phyloP scores from a whole-genome alignment of 768 basidiomycete genomes.

The Leucogyrophana mollusca region DNA sequence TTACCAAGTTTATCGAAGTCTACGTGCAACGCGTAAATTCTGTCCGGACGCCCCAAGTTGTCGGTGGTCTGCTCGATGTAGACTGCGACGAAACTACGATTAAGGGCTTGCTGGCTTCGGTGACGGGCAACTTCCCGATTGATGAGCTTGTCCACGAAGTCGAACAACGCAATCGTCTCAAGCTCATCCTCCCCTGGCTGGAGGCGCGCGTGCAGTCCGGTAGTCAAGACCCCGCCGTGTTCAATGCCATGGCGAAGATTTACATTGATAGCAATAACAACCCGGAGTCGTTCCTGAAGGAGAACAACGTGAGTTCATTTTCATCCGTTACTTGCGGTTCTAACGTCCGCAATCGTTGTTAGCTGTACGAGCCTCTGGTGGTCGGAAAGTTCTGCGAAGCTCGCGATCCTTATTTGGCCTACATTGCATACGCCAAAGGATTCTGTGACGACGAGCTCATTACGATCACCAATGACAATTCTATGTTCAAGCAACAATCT shows the following conservation, averaged over 20 bases:
- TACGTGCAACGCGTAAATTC: slow-evolving; percentile 99
- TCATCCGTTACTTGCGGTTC: not conserved
- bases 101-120: slow-evolving; percentile 90
- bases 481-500: slow-evolving; percentile 99
- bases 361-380: slow-evolving; percentile 95
- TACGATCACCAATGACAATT: slow-evolving; percentile 95
- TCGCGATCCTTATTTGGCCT: slow-evolving; percentile 96
- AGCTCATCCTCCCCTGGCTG: slow-evolving; percentile 96
- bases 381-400: slow-evolving; percentile 99
- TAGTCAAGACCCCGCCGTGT: slow-evolving; percentile 89
- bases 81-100: slow-evolving; percentile 97
- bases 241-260: slow-evolving; percentile 98
- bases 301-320: slow-evolving; percentile 74
- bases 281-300: slow-evolving; percentile 96
- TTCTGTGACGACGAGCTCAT: slow-evolving; percentile 99
- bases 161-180: slow-evolving; percentile 92
- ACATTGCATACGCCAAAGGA: slow-evolving; percentile 98
- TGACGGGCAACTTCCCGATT: slow-evolving; percentile 96
- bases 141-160: slow-evolving; percentile 98
- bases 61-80: slow-evolving; percentile 95
- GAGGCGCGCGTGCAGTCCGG: slow-evolving; percentile 93
- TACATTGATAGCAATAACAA: slow-evolving; percentile 99
- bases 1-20: slow-evolving; percentile 98
- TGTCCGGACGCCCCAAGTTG: slow-evolving; percentile 92
- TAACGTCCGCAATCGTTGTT: slow-evolving; percentile 10